Conservation (phyloP, 768 basidiomycete species). For the Mrakia hoshinonis region DNA sequence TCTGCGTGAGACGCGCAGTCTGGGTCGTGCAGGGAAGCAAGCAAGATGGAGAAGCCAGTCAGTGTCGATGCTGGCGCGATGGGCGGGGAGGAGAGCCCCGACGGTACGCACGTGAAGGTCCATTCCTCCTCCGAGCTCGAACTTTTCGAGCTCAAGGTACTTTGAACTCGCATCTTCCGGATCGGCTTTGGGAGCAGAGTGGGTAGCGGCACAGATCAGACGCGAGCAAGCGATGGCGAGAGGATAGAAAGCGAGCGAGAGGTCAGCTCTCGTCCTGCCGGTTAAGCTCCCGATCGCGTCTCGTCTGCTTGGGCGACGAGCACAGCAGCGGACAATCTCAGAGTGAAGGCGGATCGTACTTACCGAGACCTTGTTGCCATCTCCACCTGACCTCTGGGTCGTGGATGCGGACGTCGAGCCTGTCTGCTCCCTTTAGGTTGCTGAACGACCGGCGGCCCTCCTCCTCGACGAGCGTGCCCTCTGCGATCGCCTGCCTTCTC, state of each 20-base stretch:
- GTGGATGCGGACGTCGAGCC: slow-evolving; percentile 69
- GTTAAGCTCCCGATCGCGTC: background rate
- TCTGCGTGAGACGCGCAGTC: slow-evolving; percentile 90
- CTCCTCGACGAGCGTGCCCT: slow-evolving; percentile 49
- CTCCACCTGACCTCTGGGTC: slow-evolving; percentile 73
- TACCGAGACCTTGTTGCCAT: slow-evolving; percentile 69
- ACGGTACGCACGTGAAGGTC: slow-evolving; percentile 64
- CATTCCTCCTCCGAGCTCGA: slow-evolving; percentile 78
- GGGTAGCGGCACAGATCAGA: background rate
- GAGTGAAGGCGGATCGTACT: too few relatives aligned
- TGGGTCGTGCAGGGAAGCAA: slow-evolving; percentile 36
- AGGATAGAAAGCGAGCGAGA: slow-evolving; percentile 29
- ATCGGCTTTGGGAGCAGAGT: slow-evolving; percentile 33
- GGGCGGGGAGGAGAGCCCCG: background rate
- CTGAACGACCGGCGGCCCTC: slow-evolving; percentile 39
- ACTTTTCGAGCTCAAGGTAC: slow-evolving; percentile 65
- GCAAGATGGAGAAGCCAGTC: background rate
- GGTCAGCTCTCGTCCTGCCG: slow-evolving; percentile 32
- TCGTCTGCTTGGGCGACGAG: background rate
- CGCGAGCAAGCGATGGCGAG: background rate
- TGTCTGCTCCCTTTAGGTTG: background rate
- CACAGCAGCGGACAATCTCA: too few relatives aligned
- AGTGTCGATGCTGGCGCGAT: background rate
- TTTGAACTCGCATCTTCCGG: slow-evolving; percentile 55
- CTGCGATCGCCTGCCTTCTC: slow-evolving; percentile 43